Base-by-base conservation (phyloP, 352 stramenopile genomes). In the Blastocystis sp. region DNA sequence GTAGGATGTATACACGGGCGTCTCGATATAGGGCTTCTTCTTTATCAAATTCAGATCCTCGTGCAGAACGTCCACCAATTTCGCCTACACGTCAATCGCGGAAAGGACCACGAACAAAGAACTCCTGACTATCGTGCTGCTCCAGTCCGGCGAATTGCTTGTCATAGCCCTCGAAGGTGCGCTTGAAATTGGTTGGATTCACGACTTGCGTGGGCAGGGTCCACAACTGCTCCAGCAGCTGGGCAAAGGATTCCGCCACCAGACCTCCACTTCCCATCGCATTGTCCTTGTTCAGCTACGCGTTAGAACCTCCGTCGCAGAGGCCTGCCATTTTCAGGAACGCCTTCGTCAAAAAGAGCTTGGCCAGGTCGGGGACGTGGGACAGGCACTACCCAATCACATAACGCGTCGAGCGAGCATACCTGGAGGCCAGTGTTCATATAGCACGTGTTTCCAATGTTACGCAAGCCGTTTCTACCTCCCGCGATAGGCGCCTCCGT, bases 381-480 rank as follows among this genome's bases (percentile, higher is more conserved):
- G 74, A 84, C 11, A 84, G 42, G 60, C 74, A 84, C 74, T 84
- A 81, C 52, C 48, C 34, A 34, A 81, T 63, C 48, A 84, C 10
- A 0, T 1, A 1, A 59, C n/a, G 17, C 0, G 10, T 59, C 6
- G 28, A 14, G 14, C 4, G 7, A 28, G n/a, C 45, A 38, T 48
- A 84, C 74, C 43, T 84, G 74, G 24, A 84, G 21, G 6, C 74
- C 74, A 14, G 74, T 84, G 34, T 52, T 84, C 74, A 84, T 84
- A 59, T 90, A 90, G 60, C 87, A 90, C 6, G 87, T 90, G 57
- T 90, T 90, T 48, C 87, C 87, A 10, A 90, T 70, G 64, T 90
- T 90, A 1, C 38, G 45, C 3, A 90, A 60, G 10, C 87, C 87
- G 14, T 69, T 84, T 45, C 76, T 66, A 28, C 87, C 79, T 57